These are phyloP conservation scores for Oenanthe javanica DNA, from an alignment of 140 eudicot genomes.

Conservation along the genomic window DNA sequence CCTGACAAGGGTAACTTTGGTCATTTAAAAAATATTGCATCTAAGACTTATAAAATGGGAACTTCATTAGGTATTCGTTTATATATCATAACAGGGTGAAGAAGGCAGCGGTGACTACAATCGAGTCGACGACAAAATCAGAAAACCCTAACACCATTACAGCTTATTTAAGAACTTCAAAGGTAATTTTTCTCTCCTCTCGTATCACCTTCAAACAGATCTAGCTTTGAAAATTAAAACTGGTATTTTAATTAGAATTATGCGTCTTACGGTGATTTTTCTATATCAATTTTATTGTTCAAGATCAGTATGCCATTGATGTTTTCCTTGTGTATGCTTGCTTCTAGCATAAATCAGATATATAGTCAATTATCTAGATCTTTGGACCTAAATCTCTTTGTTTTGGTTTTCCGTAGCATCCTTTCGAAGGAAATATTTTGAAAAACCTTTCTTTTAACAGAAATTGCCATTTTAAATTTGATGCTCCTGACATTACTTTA, in stretches of 20 bases:
- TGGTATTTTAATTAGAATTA: not conserved
- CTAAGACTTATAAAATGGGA: not conserved
- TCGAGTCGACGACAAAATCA: not conserved
- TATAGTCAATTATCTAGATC: not conserved
- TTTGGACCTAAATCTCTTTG: not conserved
- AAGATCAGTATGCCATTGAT: not conserved
- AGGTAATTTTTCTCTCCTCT: not conserved
- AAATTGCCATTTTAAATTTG: not conserved
- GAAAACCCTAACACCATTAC: not conserved
- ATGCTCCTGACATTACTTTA: not conserved
- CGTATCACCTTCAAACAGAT: not conserved
- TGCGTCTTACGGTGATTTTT: not conserved
- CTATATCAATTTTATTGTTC: not conserved
- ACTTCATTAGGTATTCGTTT: not conserved
- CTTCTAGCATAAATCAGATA: not conserved
- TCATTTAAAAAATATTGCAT: not conserved
- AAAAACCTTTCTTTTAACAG: not conserved
- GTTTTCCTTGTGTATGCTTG: not conserved
- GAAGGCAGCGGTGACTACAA: not conserved
- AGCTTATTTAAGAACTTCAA: not conserved
- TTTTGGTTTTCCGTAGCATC: not conserved
- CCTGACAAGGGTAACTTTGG: not conserved
- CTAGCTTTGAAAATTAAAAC: not conserved
- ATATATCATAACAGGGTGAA: not conserved
- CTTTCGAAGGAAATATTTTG: not conserved